Conservation (phyloP, 768 basidiomycete species). For the Rhizopogon vesiculosus region DNA sequence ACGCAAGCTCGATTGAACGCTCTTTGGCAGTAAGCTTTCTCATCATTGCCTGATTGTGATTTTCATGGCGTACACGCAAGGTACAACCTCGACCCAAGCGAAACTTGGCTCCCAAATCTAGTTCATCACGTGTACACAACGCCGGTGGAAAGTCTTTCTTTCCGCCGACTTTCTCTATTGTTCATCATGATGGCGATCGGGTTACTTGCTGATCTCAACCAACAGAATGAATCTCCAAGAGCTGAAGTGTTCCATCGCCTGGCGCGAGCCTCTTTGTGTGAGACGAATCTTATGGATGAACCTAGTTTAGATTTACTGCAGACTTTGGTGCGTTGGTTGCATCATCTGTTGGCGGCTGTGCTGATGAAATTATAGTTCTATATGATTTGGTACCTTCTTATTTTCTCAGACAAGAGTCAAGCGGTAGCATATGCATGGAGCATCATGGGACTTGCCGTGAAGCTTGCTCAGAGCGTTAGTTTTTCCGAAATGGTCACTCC, state of each 20-base stretch:
- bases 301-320: conserved; percentile 71
- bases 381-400: conserved; percentile 72
- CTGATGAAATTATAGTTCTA: conserved; percentile 49
- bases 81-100: conserved; percentile 66
- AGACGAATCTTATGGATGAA: conserved; percentile 71
- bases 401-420: conserved; percentile 71
- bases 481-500: conserved; percentile 1
- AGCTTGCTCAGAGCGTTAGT: conserved; percentile 68
- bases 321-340: conserved; percentile 44
- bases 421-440: conserved; percentile 74
- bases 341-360: conserved; percentile 12
- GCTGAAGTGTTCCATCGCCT: conserved; percentile 66
- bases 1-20: conserved; percentile 63
- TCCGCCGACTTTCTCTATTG: conserved; percentile 61
- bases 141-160: conserved; percentile 54
- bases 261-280: conserved; percentile 63
- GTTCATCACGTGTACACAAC: conserved; percentile 64
- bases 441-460: conserved; percentile 69
- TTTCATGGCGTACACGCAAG: conserved; percentile 26
- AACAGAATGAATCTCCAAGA: conserved; percentile 48
- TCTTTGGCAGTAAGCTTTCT: conserved; percentile 61
- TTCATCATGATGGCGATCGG: conserved; percentile 74
- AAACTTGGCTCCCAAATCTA: conserved; percentile 65
- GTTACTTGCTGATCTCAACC: conserved; percentile 58
- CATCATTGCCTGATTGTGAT: neutral